Percentiles rank a stretch among this genome's conserved stretches.
Evolutionary conservation across 202 grass and related monocot genomes (phyloP).

Genomic region (Brachypodium distachyon): DNA sequence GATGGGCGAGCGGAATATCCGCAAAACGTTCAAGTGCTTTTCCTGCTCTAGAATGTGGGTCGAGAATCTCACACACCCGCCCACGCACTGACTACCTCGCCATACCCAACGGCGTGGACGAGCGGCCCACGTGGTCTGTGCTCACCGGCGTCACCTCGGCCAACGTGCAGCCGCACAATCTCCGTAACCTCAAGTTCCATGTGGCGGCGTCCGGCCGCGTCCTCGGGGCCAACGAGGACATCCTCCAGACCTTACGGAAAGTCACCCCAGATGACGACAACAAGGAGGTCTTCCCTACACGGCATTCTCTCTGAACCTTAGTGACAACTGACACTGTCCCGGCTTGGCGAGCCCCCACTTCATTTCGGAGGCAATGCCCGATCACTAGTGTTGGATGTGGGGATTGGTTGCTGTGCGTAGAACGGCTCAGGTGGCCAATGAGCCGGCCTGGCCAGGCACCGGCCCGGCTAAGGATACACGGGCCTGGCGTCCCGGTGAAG

Average conservation of each 20-base stretch:
- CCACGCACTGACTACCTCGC: not conserved
- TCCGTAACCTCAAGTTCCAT: not conserved
- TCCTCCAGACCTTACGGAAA: not conserved
- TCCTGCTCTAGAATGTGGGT: not conserved
- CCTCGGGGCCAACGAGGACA: not conserved
- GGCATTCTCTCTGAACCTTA: no score
- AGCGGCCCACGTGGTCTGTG: not conserved
- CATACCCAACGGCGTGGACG: not conserved
- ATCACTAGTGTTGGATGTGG: no score
- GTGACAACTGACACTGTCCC: no score
- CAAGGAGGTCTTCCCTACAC: not conserved
- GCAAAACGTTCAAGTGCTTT: not conserved
- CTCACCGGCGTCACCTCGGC: not conserved
- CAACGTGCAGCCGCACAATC: not conserved
- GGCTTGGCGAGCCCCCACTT: no score
- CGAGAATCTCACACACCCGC: not conserved
- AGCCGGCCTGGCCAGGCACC: no score
- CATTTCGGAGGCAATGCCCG: no score
- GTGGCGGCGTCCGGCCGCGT: not conserved
- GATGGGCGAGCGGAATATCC: no score
- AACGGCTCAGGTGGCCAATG: no score
- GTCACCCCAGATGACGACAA: not conserved
- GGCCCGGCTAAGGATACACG: no score
- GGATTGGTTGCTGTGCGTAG: no score
- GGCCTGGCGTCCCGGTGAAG: no score